A percentile compares a stretch with the other conserved stretches of the same genome.
phyloP scores from a whole-genome alignment of 768 basidiomycete genomes.

The Astraeus odoratus region DNA sequence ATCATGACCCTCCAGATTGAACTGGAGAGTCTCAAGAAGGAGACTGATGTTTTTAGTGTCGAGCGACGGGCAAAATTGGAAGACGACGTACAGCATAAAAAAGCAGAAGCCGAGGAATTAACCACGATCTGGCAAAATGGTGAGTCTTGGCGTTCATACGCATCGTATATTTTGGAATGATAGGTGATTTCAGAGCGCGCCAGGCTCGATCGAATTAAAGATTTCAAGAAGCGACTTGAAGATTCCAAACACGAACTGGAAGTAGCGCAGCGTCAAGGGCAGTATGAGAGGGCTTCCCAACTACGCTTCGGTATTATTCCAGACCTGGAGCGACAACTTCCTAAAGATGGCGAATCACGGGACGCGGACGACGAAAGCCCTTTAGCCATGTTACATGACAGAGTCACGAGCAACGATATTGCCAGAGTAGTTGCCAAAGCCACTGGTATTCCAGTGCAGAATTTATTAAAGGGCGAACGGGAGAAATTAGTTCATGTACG shows the following conservation, averaged over 20 bases:
- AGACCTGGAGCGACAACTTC: conserved; percentile 66
- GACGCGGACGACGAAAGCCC: conserved; percentile 37
- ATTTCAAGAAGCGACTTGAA: conserved; percentile 68
- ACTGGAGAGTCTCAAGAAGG: conserved; percentile 82
- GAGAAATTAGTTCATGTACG: conserved; percentile 81
- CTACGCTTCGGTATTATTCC: conserved; percentile 83
- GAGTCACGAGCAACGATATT: conserved; percentile 86
- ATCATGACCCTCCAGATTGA: conserved; percentile 88
- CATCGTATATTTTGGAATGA: neutral
- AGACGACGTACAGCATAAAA: conserved; percentile 49
- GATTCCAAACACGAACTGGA: conserved; percentile 82
- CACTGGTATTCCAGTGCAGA: conserved; percentile 89
- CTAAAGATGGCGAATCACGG: conserved; percentile 40
- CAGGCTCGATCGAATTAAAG: conserved; percentile 62
- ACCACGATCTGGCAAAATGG: conserved; percentile 70
- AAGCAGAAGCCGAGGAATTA: conserved; percentile 54
- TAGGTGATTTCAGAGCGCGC: conserved; percentile 46
- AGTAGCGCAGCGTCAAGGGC: conserved; percentile 83
- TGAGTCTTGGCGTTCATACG: conserved; percentile 21
- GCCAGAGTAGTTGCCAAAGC: conserved; percentile 81
- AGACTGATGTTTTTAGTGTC: conserved; percentile 75
- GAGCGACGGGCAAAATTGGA: conserved; percentile 69
- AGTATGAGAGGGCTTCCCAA: conserved; percentile 77
- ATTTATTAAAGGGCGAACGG: conserved; percentile 79
- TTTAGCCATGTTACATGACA: conserved; percentile 69